Evolutionary conservation across 2,329 filamentous ascomycete species (phyloP).

Genomic region (Laburnicola sp.): DNA sequence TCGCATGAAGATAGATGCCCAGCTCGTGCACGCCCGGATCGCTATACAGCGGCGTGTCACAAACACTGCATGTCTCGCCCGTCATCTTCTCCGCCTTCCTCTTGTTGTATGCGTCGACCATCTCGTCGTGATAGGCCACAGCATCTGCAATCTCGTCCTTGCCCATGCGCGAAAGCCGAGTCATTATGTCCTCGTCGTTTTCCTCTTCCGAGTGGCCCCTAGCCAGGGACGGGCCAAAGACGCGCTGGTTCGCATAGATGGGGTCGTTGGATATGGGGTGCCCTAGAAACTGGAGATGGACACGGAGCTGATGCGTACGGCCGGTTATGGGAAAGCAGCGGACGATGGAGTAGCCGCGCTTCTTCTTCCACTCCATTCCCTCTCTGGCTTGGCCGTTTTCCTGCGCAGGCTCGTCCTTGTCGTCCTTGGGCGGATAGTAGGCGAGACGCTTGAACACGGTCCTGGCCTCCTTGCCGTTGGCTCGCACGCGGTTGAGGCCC

Average conservation of each 20-base stretch:
- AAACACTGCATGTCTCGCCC: constrained; percentile 77
- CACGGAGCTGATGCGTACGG: constrained; percentile 89
- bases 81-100: constrained; percentile 92
- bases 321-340: constrained; percentile 92
- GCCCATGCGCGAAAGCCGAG: constrained; percentile 82
- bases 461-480: constrained; percentile 84
- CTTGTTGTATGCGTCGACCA: constrained; percentile 88
- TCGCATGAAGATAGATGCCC: constrained; percentile 89
- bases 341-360: constrained; percentile 87
- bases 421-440: constrained; percentile 72
- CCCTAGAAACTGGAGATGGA: constrained; percentile 91
- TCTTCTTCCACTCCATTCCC: constrained; percentile 55
- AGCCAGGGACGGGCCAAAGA: constrained; percentile 83
- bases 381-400: constrained; percentile 26
- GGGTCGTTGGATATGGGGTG: constrained; percentile 97
- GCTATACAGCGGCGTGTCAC: constrained; percentile 81
- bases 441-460: constrained; percentile 91
- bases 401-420: constrained; percentile 21
- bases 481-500: constrained; percentile 89
- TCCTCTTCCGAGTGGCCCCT: constrained; percentile 67
- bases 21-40: constrained; percentile 90
- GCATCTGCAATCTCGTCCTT: constrained; percentile 91
- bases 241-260: constrained; percentile 91
- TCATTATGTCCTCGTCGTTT: constrained; percentile 87
- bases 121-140: constrained; percentile 89